Base-by-base conservation (phyloP, 2,329 filamentous ascomycete genomes). In the Penicillium sp. region DNA sequence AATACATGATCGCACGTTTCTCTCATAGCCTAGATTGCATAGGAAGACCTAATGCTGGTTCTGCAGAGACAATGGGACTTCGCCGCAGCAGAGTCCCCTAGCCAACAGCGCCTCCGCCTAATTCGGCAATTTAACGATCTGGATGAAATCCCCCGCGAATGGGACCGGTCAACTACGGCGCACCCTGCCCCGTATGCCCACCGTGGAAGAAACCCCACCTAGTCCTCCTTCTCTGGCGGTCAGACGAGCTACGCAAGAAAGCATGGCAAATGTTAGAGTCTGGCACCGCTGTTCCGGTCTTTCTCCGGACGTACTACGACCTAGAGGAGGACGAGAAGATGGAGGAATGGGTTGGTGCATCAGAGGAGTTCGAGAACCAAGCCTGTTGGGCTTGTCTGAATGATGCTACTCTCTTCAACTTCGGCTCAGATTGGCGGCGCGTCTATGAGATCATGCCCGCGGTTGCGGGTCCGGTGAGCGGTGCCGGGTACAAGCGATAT, bases 81-180 rank as follows among this genome's bases (percentile, higher is more conserved):
- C 37, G 37, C 15, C 31, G 31, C 31, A 32, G 31, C 31, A 32
- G 31, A 32, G 4, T 32, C 31, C 31, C 31, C 31, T 32, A 9
- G 5, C 31, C 31, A 32, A 32, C 31, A 32, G 31, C 31, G 31
- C 31, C 9, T 32, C 31, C 31, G 31, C 31, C 42, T 44, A 13
- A 33, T 32, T 27, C 28, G 42, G 27, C 42, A 33, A 33, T 44
- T 25, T 32, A 44, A 25, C 28, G 15, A 44, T 33, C 28, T 44
- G 3, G 42, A 44, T 44, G 18, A 44, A 28, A 44, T 33, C 13
- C 42, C 42, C 29, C 42, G 42, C 27, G 42, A 44, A 42, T 42
- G 40, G 27, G 40, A 42, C 27, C 40, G 23, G 40, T 42, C 40
- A 42, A 28, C 40, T 28, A 42, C 9, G 40, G 40, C 23, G 40